Evolutionary conservation across 257 asterid genomes (phyloP).

Genomic region (Phtheirospermum japonicum): DNA sequence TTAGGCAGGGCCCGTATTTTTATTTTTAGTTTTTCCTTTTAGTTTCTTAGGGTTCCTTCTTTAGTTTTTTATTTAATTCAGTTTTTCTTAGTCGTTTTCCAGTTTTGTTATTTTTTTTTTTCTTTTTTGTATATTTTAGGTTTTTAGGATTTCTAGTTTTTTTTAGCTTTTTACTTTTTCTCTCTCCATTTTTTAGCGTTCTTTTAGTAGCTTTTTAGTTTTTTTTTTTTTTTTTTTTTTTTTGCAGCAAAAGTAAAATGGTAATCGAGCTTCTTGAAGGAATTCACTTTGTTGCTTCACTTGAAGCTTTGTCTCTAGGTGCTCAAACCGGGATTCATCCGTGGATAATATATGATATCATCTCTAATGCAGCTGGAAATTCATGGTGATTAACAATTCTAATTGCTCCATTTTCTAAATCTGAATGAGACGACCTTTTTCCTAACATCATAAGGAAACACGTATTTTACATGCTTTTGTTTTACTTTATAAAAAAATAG

Average conservation of each 20-base stretch:
- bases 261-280: conserved; percentile 97
- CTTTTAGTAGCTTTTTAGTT: no score
- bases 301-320: conserved; percentile 93
- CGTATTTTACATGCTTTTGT: neutral
- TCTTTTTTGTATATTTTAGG: no score
- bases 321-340: conserved; percentile 92
- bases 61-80: no score
- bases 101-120: neutral
- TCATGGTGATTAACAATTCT: conserved; percentile 61
- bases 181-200: no score
- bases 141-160: neutral
- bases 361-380: conserved; percentile 97
- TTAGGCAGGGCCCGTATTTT: no score
- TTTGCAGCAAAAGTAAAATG: conserved; percentile 78
- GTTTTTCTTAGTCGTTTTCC: no score
- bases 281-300: conserved; percentile 85
- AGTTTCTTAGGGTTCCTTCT: no score
- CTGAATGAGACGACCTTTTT: neutral
- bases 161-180: no score
- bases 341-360: conserved; percentile 79
- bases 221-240: conserved; percentile 21
- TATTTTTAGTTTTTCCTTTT: no score
- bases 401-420: conserved; percentile 22
- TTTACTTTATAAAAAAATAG: no score
- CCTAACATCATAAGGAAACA: conserved; percentile 12